These are phyloP conservation scores for Diplocarpon rosae DNA, from an alignment of 2,329 filamentous ascomycete genomes.

Conservation along the genomic window DNA sequence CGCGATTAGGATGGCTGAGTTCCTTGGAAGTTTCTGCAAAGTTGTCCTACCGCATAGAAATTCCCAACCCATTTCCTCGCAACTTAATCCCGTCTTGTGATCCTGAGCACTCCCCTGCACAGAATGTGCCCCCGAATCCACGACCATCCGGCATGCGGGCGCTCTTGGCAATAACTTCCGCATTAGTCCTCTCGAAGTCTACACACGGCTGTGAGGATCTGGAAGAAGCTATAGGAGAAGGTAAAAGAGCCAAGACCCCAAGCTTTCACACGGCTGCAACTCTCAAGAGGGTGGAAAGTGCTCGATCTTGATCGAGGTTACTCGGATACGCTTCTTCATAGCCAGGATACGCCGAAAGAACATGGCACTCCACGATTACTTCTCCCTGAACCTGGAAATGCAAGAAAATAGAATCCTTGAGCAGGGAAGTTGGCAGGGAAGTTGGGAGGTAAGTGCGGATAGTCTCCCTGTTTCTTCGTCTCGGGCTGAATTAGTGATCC, in stretches of 20 bases:
- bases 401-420: conserved; percentile 1
- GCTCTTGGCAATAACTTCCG: neutral
- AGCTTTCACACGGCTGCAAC: neutral
- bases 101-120: neutral
- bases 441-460: neutral
- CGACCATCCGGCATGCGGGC: neutral
- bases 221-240: neutral
- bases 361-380: neutral
- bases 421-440: neutral
- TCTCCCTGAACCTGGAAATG: neutral
- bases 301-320: conserved; percentile 1
- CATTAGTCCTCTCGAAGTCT: neutral
- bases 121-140: neutral
- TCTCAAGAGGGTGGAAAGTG: neutral
- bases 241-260: conserved; percentile 2
- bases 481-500: neutral
- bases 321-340: neutral
- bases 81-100: neutral
- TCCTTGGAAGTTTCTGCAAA: neutral
- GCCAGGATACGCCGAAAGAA: neutral
- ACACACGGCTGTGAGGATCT: neutral
- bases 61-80: neutral
- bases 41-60: neutral
- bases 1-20: too few species aligned
- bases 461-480: neutral